These are phyloP conservation scores for Cryphonectria japonica DNA, from an alignment of 2,329 filamentous ascomycete genomes.

Conservation along the genomic window DNA sequence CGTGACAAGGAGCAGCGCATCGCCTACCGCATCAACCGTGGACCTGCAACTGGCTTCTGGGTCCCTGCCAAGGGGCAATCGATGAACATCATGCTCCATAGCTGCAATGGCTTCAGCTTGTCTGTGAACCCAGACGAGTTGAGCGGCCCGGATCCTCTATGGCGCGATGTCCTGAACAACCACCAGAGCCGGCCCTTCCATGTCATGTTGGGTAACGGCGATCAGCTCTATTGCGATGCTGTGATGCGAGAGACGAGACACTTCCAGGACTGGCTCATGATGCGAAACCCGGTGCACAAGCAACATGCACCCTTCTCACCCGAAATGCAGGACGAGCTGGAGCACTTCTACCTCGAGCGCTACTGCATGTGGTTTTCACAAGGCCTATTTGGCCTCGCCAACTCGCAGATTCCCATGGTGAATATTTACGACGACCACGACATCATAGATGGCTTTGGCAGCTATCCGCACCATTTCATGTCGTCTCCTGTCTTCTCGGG, in stretches of 20 bases:
- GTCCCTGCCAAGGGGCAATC: conserved; percentile 80
- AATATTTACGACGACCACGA: conserved; percentile 98
- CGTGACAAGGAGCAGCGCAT: conserved; percentile 78
- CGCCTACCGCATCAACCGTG: conserved; percentile 93
- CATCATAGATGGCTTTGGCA: conserved; percentile 89
- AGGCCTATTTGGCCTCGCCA: conserved; percentile 89
- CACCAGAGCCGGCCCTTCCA: conserved; percentile 94
- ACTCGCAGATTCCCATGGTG: conserved; percentile 94
- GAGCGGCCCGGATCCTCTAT: conserved; percentile 92
- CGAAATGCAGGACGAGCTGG: conserved; percentile 86
- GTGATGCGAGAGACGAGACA: conserved; percentile 74
- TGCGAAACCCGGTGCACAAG: conserved; percentile 80
- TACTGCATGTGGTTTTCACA: conserved; percentile 97
- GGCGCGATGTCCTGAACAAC: conserved; percentile 91
- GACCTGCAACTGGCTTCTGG: conserved; percentile 90
- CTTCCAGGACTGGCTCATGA: conserved; percentile 84
- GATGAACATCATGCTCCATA: conserved; percentile 99
- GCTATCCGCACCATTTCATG: conserved; percentile 92
- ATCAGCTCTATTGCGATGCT: conserved; percentile 94
- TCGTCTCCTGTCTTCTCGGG: conserved; percentile 86
- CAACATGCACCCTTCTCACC: conserved; percentile 75
- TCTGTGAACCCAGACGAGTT: conserved; percentile 78
- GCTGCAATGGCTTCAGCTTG: conserved; percentile 92
- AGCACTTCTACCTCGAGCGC: conserved; percentile 83
- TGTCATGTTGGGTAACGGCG: conserved; percentile 96